Conservation (phyloP, 192 early-diverging fungal genomes). For the Coemansia sp. region DNA sequence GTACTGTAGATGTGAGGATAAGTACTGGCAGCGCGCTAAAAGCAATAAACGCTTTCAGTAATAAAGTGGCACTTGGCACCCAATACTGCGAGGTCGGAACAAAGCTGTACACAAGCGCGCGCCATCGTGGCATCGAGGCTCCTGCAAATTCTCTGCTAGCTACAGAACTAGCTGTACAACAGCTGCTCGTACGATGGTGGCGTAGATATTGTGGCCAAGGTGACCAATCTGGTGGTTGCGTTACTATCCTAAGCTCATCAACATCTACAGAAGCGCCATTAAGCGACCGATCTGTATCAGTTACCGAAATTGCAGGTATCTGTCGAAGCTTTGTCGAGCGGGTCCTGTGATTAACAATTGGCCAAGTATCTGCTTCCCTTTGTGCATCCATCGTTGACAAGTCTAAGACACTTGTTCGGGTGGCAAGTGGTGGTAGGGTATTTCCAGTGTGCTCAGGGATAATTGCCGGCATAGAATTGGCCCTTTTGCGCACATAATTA, state of each 20-base stretch:
- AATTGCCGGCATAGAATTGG: not conserved
- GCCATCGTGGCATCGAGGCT: not conserved
- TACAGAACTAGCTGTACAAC: not conserved
- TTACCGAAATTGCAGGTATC: not conserved
- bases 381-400: not conserved
- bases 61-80: constrained; percentile 20
- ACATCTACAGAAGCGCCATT: not conserved
- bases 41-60: constrained; percentile 37
- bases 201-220: not conserved
- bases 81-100: constrained; percentile 47
- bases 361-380: not conserved
- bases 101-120: constrained; percentile 12
- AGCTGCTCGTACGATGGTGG: not conserved
- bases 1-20: constrained; percentile 44
- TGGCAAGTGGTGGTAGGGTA: not conserved
- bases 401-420: not conserved
- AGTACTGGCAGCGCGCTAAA: constrained; percentile 46
- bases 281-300: not conserved
- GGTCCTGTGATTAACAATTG: not conserved
- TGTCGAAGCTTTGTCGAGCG: not conserved
- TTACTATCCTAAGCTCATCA: not conserved
- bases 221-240: not conserved
- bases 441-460: not conserved
- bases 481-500: not conserved
- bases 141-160: constrained; percentile 7